A percentile compares a stretch with the other conserved stretches of the same genome.
These are phyloP conservation scores for Steccherinum ochraceum DNA, from an alignment of 768 basidiomycete species.

Conservation along the genomic window DNA sequence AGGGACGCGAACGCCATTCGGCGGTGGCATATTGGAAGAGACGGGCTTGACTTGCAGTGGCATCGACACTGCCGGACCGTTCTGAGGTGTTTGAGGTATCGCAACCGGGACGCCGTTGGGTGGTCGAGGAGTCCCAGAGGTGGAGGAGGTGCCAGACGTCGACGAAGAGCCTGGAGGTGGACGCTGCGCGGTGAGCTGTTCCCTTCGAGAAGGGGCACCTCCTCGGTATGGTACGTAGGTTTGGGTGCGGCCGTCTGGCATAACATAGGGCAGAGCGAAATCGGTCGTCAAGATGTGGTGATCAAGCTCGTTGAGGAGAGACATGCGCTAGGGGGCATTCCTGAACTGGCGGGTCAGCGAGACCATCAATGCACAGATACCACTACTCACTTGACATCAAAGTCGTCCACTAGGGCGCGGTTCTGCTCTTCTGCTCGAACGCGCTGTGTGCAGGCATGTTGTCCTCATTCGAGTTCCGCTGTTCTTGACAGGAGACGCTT, in stretches of 20 bases:
- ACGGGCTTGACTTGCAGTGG: background rate
- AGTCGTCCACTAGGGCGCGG: constrained; percentile 67
- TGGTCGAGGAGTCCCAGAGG: background rate
- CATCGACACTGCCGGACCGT: background rate
- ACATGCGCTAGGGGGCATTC: constrained; percentile 49
- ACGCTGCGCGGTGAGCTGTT: too few species aligned
- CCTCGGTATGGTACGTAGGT: constrained; percentile 42
- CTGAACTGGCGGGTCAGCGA: constrained; percentile 22
- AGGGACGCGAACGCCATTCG: background rate
- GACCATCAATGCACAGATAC: constrained; percentile 20
- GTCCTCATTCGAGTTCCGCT: constrained; percentile 66
- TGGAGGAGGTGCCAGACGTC: constrained; percentile 4
- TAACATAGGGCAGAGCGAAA: constrained; percentile 35
- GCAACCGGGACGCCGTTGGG: constrained; percentile 3
- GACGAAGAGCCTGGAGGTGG: constrained; percentile 16
- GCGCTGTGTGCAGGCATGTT: constrained; percentile 50
- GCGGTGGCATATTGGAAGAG: background rate
- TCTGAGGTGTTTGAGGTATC: background rate
- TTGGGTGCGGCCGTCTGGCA: constrained; percentile 45
- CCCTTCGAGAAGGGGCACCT: constrained; percentile 22
- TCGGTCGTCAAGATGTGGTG: constrained; percentile 32
- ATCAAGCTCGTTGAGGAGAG: constrained; percentile 51
- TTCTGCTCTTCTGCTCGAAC: constrained; percentile 60
- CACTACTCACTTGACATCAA: constrained; percentile 48
- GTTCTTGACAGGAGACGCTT: constrained; percentile 44